phyloP scores from a whole-genome alignment of 495 filamentous ascomycete genomes.

The Pyronema omphalodes region DNA sequence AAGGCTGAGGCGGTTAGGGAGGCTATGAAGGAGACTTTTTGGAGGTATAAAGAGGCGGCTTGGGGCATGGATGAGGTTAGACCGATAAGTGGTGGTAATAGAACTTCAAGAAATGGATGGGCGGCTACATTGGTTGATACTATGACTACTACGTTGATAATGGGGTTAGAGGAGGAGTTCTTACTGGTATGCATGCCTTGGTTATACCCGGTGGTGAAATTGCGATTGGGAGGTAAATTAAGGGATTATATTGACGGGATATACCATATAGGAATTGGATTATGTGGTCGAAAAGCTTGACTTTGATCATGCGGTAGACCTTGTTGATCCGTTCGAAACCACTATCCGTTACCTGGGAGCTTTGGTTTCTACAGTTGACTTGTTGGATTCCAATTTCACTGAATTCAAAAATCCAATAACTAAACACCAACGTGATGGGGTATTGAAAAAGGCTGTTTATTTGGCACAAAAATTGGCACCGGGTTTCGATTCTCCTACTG shows the following conservation, averaged over 20 bases:
- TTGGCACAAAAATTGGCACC: slow-evolving; percentile 22
- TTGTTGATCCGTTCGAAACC: slow-evolving; percentile 25
- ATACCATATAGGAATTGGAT: slow-evolving; percentile 14
- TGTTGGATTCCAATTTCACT: slow-evolving; percentile 16
- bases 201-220: not conserved
- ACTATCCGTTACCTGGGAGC: slow-evolving; percentile 24
- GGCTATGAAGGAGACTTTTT: slow-evolving; percentile 20
- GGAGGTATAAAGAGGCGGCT: slow-evolving; percentile 20
- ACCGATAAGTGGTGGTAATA: slow-evolving; percentile 14
- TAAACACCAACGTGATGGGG: slow-evolving; percentile 9
- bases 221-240: not conserved
- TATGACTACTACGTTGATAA: slow-evolving; percentile 21
- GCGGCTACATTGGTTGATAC: slow-evolving; percentile 23
- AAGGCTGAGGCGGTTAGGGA: slow-evolving; percentile 31
- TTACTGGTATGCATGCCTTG: slow-evolving; percentile 11
- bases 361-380: slow-evolving; percentile 20
- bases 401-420: slow-evolving; percentile 6
- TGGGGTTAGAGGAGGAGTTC: slow-evolving; percentile 25
- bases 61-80: slow-evolving; percentile 23
- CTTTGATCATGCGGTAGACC: slow-evolving; percentile 14
- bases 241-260: not conserved
- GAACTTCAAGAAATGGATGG: slow-evolving; percentile 23
- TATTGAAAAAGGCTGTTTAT: slow-evolving; percentile 15
- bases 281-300: slow-evolving; percentile 17
- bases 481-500: slow-evolving; percentile 22